These are phyloP conservation scores for Picochlorum costavermella DNA, from an alignment of 139 green algal genomes.

Conservation along the genomic window DNA sequence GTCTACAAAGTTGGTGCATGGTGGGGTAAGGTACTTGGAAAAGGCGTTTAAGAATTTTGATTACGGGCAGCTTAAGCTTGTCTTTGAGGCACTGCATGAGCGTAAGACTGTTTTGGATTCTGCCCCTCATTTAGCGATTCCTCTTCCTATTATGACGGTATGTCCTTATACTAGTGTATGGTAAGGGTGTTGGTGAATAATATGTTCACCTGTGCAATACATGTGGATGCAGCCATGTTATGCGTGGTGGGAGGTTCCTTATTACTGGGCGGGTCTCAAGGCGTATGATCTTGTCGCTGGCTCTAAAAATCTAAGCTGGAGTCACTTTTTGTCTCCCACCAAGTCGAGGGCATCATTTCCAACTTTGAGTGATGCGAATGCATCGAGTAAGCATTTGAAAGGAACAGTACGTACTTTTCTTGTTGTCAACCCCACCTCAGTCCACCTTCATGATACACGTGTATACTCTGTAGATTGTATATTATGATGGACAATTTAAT, in stretches of 20 bases:
- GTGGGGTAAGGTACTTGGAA: conserved; percentile 93
- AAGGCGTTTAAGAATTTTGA: conserved; percentile 82
- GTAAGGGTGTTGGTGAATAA: too few relatives aligned
- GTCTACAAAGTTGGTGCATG: conserved; percentile 94
- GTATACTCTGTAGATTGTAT: conserved; percentile 52
- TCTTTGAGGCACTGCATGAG: conserved; percentile 89
- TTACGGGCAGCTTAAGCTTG: conserved; percentile 80
- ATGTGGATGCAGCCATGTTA: conserved; percentile 74
- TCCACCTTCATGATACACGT: neutral
- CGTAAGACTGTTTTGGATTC: conserved; percentile 71
- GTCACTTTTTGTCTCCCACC: conserved; percentile 52
- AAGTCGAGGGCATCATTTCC: conserved; percentile 58
- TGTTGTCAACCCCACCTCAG: conserved; percentile 28
- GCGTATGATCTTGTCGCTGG: conserved; percentile 89
- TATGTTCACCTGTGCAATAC: neutral
- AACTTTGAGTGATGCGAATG: conserved; percentile 50
- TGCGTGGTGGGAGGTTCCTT: conserved; percentile 94
- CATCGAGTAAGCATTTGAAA: conserved; percentile 40
- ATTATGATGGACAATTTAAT: conserved; percentile 97
- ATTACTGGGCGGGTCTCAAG: conserved; percentile 91
- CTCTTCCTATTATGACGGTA: conserved; percentile 80
- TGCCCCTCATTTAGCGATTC: conserved; percentile 65
- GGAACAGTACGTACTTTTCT: conserved; percentile 47
- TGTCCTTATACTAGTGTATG: conserved; percentile 3
- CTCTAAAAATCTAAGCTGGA: conserved; percentile 59